These are phyloP conservation scores for Salix brachista DNA, from an alignment of 345 rosid species.

Conservation along the genomic window DNA sequence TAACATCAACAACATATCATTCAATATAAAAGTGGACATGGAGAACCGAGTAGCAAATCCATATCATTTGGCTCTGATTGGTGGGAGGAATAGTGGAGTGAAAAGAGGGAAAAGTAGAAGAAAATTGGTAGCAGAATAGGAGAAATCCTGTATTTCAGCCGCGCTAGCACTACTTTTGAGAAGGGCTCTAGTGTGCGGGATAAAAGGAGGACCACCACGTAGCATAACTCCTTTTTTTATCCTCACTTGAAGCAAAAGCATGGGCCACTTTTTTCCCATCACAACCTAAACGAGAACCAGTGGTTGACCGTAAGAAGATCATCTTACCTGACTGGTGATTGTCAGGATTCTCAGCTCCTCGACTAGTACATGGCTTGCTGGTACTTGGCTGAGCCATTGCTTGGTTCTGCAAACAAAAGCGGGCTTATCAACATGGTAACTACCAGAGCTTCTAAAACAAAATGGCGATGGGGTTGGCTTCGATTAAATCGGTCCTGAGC, in stretches of 20 bases:
- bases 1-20: neutral
- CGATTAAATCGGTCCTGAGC: neutral
- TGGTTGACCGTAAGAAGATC: neutral
- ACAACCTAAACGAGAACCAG: neutral
- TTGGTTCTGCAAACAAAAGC: slow-evolving; percentile 40
- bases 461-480: neutral
- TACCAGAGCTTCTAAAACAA: neutral
- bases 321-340: slow-evolving; percentile 46
- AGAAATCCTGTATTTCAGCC: too few relatives aligned
- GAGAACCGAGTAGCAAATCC: neutral
- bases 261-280: too few relatives aligned
- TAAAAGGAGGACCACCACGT: too few relatives aligned
- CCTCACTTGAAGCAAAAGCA: neutral
- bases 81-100: neutral
- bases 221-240: neutral
- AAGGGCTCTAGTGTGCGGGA: too few relatives aligned
- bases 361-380: slow-evolving; percentile 52
- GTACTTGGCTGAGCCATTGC: slow-evolving; percentile 45
- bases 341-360: slow-evolving; percentile 43
- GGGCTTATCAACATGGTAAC: neutral
- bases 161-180: too few relatives aligned
- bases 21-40: neutral
- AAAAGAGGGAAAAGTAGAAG: too few relatives aligned
- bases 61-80: neutral
- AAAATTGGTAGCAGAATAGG: neutral